Evolutionary conservation across 257 asterid species (phyloP), one percentile per base, ranked within the genome.

Genomic region (Solanum megistacrolobum): DNA sequence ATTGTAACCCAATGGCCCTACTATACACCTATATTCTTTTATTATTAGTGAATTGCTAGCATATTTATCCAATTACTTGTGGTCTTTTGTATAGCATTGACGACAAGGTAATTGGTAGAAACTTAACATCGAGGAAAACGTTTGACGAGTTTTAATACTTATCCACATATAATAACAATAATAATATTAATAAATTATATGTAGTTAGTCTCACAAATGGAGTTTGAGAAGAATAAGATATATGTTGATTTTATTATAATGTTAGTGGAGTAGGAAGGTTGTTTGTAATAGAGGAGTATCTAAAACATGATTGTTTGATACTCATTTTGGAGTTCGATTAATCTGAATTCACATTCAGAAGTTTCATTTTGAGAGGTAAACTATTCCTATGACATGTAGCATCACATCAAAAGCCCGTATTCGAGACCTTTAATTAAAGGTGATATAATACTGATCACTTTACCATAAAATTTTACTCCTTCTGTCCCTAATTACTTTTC

Each of bases 341-440:
- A 29, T 12, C 3, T 2, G 0, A 13, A 12, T 68, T 3, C 1
- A 14, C 0, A 0, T 43, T 1, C 2, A 43, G 3, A 11, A n/a
- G 9, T 10, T 5, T 5, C 18, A n/a, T 0, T 7, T 14, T 29
- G 12, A 4, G 10, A 7, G 38, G 6, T 69, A 69, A 68, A 27
- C 10, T 5, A 68, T 68, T 0, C 1, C 2, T 68, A 68, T 0
- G 0, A 0, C 0, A 0, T 0, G 9, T 68, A 27, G 4, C 21
- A 12, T 12, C 9, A 29, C 5, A 7, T 69, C 1, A 21, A 8
- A 31, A 8, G 0, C 13, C 1, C 0, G 8, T 18, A 18, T 0
- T 8, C 1, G 3, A 4, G 6, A 4, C 0, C 0, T 72, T 7
- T 18, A 0, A 72, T 32, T 18, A 34, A 72, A 72, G 0, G 0